Base-by-base conservation (phyloP, 148 eudicot genomes). In the Chenopodium quinoa region DNA sequence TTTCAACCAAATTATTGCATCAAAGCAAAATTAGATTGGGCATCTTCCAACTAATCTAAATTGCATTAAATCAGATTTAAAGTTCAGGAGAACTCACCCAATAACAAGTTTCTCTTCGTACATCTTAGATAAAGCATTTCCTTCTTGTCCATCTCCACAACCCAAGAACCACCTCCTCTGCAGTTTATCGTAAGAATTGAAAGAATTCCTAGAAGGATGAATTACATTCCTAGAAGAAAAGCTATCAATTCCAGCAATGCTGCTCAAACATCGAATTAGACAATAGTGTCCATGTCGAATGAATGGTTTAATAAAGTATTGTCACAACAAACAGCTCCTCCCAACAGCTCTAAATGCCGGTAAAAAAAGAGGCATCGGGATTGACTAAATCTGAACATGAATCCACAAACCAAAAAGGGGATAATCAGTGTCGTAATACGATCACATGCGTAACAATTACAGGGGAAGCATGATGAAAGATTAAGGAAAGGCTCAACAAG, bases 141-240 rank as follows among this genome's bases (percentile, higher is more conserved):
- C 94, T 83, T 92, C 92, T 58, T 92, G 96, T 54, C 97, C 97
- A 86, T 95, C 98, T 23, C 96, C 93, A 54, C 90, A 86, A 63
- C 98, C 97, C 79, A 95, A 90, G 85, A 95, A 95, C 68, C 88
- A 77, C 78, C 98, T 90, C 80, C 70, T 88, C 72, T 92, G 98
- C 78, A 88, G 34, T 31, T 65, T 50, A 74, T 58, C 71, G 77
- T 27, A 32, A 34, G 31, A 34, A 64, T 25, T 47, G 7, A 44
- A 76, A 62, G 27, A 58, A 14, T 69, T 60, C 20, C 83, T 81
- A 8, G 72, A 1, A 19, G 11, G 75, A 29, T 71, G 79, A 25
- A 62, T 75, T 3, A 20, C 29, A 79, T 71, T 80, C 71, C 52
- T 71, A 19, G 77, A 58, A 73, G 83, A 83, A 80, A 66, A 70